These are phyloP conservation scores for Phytophthora megakarya DNA, from an alignment of 352 stramenopile species.

Conservation along the genomic window DNA sequence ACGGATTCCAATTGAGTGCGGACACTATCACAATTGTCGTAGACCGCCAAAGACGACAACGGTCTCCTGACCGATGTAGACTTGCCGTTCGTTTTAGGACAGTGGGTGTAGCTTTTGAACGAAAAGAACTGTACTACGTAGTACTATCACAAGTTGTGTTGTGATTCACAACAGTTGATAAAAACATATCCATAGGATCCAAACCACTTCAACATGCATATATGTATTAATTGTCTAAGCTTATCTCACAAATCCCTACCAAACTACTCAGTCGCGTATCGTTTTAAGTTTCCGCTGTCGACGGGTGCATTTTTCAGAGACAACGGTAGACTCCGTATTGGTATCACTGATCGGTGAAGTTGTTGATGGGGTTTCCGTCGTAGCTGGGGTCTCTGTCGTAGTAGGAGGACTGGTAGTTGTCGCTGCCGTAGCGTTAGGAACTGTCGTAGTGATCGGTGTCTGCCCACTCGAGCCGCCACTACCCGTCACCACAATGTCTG, in stretches of 20 bases:
- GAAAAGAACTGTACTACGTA: too few relatives aligned
- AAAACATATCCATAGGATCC: too few relatives aligned
- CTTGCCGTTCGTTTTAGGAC: too few relatives aligned
- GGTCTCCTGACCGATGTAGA: too few relatives aligned
- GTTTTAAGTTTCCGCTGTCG: constrained; percentile 11
- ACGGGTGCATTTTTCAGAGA: constrained; percentile 23
- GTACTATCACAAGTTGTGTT: too few relatives aligned
- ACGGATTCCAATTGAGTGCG: constrained; percentile 9
- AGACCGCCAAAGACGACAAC: background rate
- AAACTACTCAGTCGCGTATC: background rate
- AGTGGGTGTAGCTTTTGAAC: too few relatives aligned
- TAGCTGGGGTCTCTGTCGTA: background rate
- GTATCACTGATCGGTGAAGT: constrained; percentile 1
- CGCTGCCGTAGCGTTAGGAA: background rate
- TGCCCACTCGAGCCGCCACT: constrained; percentile 9
- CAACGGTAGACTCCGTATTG: background rate
- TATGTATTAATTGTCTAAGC: background rate
- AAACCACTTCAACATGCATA: background rate
- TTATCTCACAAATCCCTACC: background rate
- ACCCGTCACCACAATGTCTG: constrained; percentile 50
- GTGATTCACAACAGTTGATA: background rate
- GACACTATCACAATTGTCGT: constrained; percentile 4
- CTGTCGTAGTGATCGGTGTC: background rate
- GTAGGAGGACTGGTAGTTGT: background rate
- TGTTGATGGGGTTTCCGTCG: constrained; percentile 2